Evolutionary conservation across 2,329 filamentous ascomycete species (phyloP).

Genomic region (Apiospora marii): DNA sequence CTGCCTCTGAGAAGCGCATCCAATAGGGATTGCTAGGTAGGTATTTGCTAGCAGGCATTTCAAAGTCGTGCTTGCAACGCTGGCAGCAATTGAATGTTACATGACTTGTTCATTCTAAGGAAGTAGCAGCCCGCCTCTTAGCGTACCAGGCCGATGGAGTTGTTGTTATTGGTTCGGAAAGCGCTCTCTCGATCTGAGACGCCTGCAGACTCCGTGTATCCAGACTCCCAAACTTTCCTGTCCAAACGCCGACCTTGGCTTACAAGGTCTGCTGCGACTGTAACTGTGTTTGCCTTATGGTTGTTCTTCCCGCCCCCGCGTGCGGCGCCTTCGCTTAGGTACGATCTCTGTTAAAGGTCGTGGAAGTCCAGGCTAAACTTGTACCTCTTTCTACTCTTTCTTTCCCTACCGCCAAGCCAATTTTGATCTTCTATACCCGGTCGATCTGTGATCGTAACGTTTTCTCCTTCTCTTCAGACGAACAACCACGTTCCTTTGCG

Average conservation of each 20-base stretch:
- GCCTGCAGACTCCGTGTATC: not conserved
- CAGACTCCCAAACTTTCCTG: constrained; percentile 3
- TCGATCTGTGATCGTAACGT: constrained; percentile 22
- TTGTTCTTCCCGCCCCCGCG: not conserved
- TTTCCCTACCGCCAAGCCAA: constrained; percentile 13
- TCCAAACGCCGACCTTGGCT: constrained; percentile 16
- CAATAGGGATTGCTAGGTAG: too few relatives aligned
- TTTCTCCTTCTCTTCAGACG: not conserved
- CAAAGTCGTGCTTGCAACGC: too few relatives aligned
- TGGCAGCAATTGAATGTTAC: not conserved
- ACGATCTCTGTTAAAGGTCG: not conserved
- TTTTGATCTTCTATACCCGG: constrained; percentile 18
- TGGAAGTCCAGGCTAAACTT: constrained; percentile 16
- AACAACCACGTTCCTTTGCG: constrained; percentile 13
- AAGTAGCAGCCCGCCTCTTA: not conserved
- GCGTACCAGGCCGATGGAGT: not conserved
- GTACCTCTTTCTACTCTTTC: not conserved
- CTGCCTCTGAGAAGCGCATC: too few relatives aligned
- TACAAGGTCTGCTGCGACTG: not conserved
- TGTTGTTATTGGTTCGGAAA: not conserved
- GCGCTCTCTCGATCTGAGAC: constrained; percentile 18
- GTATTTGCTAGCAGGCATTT: too few relatives aligned
- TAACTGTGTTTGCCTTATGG: constrained; percentile 4
- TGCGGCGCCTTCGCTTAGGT: not conserved
- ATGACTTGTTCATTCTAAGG: not conserved